Conservation (phyloP, 495 filamentous ascomycete species). For the Terfezia boudieri region DNA sequence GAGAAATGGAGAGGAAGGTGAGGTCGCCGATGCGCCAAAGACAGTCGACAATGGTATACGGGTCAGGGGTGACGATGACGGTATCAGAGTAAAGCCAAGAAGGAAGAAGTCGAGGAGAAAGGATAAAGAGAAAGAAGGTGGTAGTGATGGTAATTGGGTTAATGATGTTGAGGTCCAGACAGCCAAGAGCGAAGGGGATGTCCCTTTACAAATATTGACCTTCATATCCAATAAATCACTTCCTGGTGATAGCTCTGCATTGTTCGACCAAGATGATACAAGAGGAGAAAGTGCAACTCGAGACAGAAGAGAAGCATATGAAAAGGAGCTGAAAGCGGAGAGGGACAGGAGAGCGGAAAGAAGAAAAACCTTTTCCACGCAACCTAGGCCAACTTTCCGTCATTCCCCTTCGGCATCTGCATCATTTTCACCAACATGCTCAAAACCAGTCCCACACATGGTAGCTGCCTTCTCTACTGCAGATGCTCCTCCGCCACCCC, state of each 20-base stretch:
- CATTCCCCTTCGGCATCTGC: not conserved
- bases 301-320: not conserved
- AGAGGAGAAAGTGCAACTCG: not conserved
- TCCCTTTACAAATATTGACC: not conserved
- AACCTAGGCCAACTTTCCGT: not conserved
- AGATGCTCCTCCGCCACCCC: not conserved
- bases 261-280: not conserved
- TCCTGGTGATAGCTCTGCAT: not conserved
- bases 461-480: not conserved
- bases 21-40: not conserved
- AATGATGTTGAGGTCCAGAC: not conserved
- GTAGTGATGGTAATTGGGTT: not conserved
- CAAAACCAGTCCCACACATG: not conserved
- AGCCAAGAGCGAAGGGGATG: not conserved
- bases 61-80: slow-evolving; percentile 13
- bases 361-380: not conserved
- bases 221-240: not conserved
- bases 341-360: not conserved
- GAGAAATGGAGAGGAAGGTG: not conserved
- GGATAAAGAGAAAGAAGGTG: slow-evolving; percentile 3
- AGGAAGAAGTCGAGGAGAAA: slow-evolving; percentile 14
- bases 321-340: not conserved
- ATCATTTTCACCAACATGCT: not conserved
- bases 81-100: slow-evolving; percentile 14
- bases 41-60: slow-evolving; percentile 4